These are phyloP conservation scores for Hortaea werneckii DNA, from an alignment of 2,329 filamentous ascomycete species.

Conservation along the genomic window DNA sequence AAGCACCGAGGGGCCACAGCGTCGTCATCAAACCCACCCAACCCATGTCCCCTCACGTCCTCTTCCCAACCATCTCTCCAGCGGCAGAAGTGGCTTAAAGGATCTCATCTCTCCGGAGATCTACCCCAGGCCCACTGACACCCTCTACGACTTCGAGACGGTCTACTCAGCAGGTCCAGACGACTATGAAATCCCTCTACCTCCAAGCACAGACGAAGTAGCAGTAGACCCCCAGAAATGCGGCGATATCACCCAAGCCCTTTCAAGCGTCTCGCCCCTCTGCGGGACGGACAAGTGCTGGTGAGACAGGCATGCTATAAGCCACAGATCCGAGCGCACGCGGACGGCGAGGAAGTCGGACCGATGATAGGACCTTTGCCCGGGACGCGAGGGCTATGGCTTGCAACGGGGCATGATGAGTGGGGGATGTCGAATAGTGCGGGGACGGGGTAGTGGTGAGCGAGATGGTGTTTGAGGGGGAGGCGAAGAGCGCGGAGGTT, in stretches of 20 bases:
- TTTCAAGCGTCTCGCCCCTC: slow-evolving; percentile 47
- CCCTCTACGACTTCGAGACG: slow-evolving; percentile 41
- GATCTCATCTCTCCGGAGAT: slow-evolving; percentile 77
- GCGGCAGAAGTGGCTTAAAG: slow-evolving; percentile 49
- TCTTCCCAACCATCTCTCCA: slow-evolving; percentile 79
- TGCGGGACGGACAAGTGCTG: slow-evolving; percentile 46
- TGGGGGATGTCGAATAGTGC: slow-evolving; percentile 98
- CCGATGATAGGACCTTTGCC: slow-evolving; percentile 67
- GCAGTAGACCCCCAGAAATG: slow-evolving; percentile 65
- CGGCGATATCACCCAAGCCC: slow-evolving; percentile 75
- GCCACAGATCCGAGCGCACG: slow-evolving; percentile 53
- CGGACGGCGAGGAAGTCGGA: slow-evolving; percentile 36
- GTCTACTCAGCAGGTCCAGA: slow-evolving; percentile 84
- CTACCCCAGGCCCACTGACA: slow-evolving; percentile 77
- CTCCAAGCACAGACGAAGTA: slow-evolving; percentile 65
- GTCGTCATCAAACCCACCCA: slow-evolving; percentile 49
- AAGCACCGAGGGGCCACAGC: slow-evolving; percentile 51
- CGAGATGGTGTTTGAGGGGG: slow-evolving; percentile 38
- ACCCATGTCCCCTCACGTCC: slow-evolving; percentile 59
- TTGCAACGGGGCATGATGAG: slow-evolving; percentile 88
- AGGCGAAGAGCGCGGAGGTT: slow-evolving; percentile 33
- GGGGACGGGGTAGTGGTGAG: slow-evolving; percentile 50
- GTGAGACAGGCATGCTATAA: slow-evolving; percentile 87
- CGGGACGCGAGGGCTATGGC: slow-evolving; percentile 59
- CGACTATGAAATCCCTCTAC: slow-evolving; percentile 64